Evolutionary conservation across 139 green algal genomes (phyloP).

Genomic region (Edaphochlamys debaryana): DNA sequence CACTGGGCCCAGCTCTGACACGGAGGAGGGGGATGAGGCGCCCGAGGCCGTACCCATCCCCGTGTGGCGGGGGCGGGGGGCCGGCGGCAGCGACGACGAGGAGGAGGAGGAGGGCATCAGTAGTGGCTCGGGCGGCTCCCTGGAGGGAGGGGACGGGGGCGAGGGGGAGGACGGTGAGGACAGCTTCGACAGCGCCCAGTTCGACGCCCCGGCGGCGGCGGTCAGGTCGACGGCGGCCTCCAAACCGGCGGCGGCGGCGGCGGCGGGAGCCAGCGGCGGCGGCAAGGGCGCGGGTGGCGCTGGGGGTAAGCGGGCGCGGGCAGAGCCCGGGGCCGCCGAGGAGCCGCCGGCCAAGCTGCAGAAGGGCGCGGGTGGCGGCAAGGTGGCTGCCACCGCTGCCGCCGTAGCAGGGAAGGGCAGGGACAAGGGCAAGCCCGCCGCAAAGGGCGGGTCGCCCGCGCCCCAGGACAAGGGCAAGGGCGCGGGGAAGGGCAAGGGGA

Average conservation of each 20-base stretch:
- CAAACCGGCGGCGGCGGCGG: too few relatives aligned
- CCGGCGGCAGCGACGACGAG: not conserved
- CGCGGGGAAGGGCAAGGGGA: not conserved
- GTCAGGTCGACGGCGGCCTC: too few relatives aligned
- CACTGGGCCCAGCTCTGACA: not conserved
- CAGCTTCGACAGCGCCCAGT: constrained; percentile 28
- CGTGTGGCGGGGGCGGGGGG: not conserved
- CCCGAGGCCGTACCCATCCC: too few relatives aligned
- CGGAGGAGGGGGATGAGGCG: not conserved
- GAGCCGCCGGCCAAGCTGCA: not conserved
- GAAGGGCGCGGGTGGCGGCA: not conserved
- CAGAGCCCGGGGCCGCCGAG: not conserved
- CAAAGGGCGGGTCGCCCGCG: not conserved
- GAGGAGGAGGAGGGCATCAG: not conserved
- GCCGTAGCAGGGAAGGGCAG: not conserved
- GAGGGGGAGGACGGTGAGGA: not conserved
- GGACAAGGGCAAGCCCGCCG: not conserved
- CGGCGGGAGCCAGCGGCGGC: too few relatives aligned
- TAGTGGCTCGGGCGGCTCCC: not conserved
- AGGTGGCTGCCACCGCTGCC: not conserved
- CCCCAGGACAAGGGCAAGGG: not conserved
- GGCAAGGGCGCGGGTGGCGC: not conserved
- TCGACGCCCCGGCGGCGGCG: constrained; percentile 9
- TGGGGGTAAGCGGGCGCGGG: not conserved
- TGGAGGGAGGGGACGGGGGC: not conserved